Evolutionary conservation across 495 filamentous ascomycete genomes (phyloP).

Genomic region (Niebla homalea): DNA sequence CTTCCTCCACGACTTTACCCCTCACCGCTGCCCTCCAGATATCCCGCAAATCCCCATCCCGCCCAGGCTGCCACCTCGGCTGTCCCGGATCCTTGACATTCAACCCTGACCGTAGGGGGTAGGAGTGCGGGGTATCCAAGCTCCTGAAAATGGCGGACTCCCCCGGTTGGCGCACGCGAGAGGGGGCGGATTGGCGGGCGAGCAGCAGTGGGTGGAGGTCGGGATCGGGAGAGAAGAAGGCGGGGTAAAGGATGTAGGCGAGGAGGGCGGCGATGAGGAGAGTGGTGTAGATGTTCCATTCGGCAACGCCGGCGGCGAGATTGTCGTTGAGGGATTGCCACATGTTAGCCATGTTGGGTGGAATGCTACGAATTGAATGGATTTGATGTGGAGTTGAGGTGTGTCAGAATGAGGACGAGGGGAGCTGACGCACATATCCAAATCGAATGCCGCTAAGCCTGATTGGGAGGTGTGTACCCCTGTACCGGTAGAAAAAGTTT

Average conservation of each 20-base stretch:
- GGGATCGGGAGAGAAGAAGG: conserved; percentile 52
- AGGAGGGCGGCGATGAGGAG: conserved; percentile 44
- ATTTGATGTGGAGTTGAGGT: too few species aligned
- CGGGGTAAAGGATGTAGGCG: conserved; percentile 48
- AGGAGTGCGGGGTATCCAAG: conserved; percentile 67
- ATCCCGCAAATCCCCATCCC: conserved; percentile 83
- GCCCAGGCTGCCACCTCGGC: conserved; percentile 67
- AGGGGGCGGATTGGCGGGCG: conserved; percentile 63
- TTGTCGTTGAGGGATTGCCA: conserved; percentile 47
- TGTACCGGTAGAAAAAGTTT: too few species aligned
- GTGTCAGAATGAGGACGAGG: too few species aligned
- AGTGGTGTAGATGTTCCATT: conserved; percentile 70
- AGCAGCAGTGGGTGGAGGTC: conserved; percentile 88
- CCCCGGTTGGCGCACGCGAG: conserved; percentile 66
- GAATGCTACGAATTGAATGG: too few species aligned
- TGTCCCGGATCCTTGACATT: conserved; percentile 73
- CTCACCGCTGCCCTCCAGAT: conserved; percentile 70
- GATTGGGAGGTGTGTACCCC: too few species aligned
- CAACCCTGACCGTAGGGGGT: conserved; percentile 68
- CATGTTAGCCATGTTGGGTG: conserved; percentile 7
- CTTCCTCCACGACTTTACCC: conserved; percentile 42
- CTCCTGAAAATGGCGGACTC: conserved; percentile 76
- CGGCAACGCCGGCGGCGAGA: conserved; percentile 51
- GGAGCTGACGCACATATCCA: too few species aligned
- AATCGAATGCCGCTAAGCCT: too few species aligned